Base-by-base conservation (phyloP, 106 monocot genomes). In the Allium fistulosum region DNA sequence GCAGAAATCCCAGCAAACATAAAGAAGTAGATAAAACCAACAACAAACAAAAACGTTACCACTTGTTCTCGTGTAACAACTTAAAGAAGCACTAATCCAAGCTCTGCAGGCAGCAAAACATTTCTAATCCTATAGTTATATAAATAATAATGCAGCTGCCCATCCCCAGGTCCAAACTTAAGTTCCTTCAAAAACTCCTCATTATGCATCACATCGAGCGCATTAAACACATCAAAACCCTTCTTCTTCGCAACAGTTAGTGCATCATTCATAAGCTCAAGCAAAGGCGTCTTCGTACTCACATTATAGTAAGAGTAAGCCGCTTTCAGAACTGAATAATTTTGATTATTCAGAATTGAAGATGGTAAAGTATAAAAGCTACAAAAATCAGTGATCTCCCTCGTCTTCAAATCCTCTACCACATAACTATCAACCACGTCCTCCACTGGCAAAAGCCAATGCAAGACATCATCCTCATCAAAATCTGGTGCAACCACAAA, bases 271-370 rank as follows among this genome's bases (percentile, higher is more conserved):
- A 87, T 84, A 76, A 91, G 79, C 76, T 87, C 78, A 18, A 71
- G 68, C 50, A 91, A 61, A 0, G 79, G 81, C 8, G 91, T 87
- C 63, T 81, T 79, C 7, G 79, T 79, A 5, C 86, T 48, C 7
- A 81, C 91, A 59, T 87, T 81, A 53, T 91, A 91, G 60, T 77
- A 91, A 12, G 81, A 84, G 45, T 84, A 81, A 2, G 91, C 91
- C 9, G 81, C 81, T 76, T 84, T 91, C 69, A 91, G 55, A 12
- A 51, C 48, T 17, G 75, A 59, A 53, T 80, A 81, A 27, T 77
- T 91, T 51, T 65, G 79, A 57, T 91, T 83, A 26, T 75, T 73
- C 22, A 80, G 71, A n/a, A 87, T 80, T 10, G 86, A 81, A 1
- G 76, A 77, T 10, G 80, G 84, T 8, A 87, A 79, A 0, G 84